These are phyloP conservation scores for Pleurotus cornucopiae DNA, from an alignment of 768 basidiomycete genomes.

Conservation along the genomic window DNA sequence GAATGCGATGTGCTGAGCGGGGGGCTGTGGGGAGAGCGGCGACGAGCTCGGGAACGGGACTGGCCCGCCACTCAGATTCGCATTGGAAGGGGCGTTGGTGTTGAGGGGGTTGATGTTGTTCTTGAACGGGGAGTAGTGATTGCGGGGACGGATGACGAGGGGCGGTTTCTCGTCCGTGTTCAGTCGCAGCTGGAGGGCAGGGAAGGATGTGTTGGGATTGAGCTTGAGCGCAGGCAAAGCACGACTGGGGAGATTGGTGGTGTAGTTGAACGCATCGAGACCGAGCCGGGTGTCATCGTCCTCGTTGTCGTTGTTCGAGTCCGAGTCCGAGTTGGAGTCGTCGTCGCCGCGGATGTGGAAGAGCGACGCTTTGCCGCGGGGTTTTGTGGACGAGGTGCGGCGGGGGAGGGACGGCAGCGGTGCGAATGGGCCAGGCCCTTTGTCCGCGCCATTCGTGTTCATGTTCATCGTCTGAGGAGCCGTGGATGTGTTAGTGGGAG, in stretches of 20 bases:
- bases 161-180: constrained; percentile 22
- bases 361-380: constrained; percentile 10
- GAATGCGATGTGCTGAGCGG: constrained; percentile 12
- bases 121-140: constrained; percentile 8
- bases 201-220: constrained; percentile 17
- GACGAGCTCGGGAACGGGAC: constrained; percentile 39
- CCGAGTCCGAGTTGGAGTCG: constrained; percentile 27
- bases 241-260: constrained; percentile 1
- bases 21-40: constrained; percentile 16
- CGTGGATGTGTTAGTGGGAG: no score
- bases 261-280: constrained; percentile 6
- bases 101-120: constrained; percentile 5
- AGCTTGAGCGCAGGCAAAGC: constrained; percentile 9
- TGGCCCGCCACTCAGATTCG: neutral
- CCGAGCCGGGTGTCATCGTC: constrained; percentile 6
- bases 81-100: constrained; percentile 9
- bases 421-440: constrained; percentile 45
- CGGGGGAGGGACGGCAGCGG: constrained; percentile 43
- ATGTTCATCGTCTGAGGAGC: neutral
- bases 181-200: constrained; percentile 14
- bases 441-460: constrained; percentile 22
- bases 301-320: constrained; percentile 21
- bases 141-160: constrained; percentile 17
- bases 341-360: constrained; percentile 36
- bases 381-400: constrained; percentile 17